These are phyloP conservation scores for Rubia balearica DNA, from an alignment of 305 asterid genomes.

Conservation along the genomic window DNA sequence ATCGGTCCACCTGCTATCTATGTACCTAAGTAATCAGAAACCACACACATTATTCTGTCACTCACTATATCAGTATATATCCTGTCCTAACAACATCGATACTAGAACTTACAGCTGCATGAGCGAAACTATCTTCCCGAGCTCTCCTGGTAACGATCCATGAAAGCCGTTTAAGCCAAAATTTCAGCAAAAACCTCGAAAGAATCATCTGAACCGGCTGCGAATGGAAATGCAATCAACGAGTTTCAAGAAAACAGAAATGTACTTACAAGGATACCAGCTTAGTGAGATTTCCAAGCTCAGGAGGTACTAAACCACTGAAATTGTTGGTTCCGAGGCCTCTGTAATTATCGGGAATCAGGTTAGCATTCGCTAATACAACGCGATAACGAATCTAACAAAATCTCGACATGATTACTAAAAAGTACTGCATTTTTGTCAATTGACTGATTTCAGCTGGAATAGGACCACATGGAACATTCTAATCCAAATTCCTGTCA, in stretches of 20 bases:
- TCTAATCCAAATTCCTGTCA: conserved; percentile 58
- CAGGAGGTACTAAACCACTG: conserved; percentile 46
- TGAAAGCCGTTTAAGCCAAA: conserved; percentile 48
- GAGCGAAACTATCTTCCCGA: conserved; percentile 43
- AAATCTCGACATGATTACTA: conserved; percentile 15
- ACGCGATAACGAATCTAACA: background rate
- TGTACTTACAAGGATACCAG: conserved; percentile 39
- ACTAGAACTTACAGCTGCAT: conserved; percentile 28
- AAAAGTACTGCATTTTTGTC: conserved; percentile 58
- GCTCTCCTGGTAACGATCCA: conserved; percentile 44
- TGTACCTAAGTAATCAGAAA: conserved; percentile 38
- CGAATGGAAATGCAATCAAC: background rate
- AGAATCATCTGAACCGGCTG: background rate
- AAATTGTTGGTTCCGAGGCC: conserved; percentile 54
- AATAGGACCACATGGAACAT: conserved; percentile 50
- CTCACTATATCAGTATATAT: too few species aligned
- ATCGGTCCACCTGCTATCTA: conserved; percentile 60
- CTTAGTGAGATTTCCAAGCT: conserved; percentile 44
- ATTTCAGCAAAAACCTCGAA: conserved; percentile 28
- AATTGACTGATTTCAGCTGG: conserved; percentile 50
- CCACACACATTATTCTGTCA: background rate
- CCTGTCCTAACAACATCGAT: too few species aligned
- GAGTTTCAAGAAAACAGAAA: background rate
- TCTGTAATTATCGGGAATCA: conserved; percentile 20
- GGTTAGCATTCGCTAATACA: background rate